phyloP scores from a whole-genome alignment of 331 rosid species.

The Quercus phellos region DNA sequence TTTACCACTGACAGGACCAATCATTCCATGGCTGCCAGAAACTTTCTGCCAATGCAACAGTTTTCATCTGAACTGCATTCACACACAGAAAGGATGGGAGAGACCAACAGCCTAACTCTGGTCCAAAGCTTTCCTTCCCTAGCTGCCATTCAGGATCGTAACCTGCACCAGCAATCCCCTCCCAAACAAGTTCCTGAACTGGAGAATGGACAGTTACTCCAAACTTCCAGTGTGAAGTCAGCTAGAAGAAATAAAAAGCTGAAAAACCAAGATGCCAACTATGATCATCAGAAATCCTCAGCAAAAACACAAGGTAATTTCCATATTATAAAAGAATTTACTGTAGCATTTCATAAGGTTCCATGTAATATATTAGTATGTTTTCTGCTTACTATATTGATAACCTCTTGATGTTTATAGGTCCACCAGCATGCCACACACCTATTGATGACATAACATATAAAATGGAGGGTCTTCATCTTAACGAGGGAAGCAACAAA shows the following conservation, averaged over 20 bases:
- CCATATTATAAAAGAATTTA: neutral
- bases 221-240: neutral
- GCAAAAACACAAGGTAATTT: constrained; percentile 28
- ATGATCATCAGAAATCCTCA: constrained; percentile 15
- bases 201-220: constrained; percentile 20
- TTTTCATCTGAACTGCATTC: constrained; percentile 22
- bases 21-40: constrained; percentile 28
- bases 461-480: constrained; percentile 40
- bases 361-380: neutral
- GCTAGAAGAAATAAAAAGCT: constrained; percentile 11
- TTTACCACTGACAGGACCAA: constrained; percentile 21
- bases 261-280: neutral
- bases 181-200: constrained; percentile 8
- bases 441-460: constrained; percentile 40
- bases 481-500: constrained; percentile 35
- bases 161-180: constrained; percentile 11
- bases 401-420: constrained; percentile 45
- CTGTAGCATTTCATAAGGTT: neutral
- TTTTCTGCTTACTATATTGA: neutral
- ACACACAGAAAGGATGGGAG: constrained; percentile 10
- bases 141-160: constrained; percentile 3
- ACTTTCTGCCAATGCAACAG: constrained; percentile 23
- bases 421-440: constrained; percentile 20
- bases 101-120: neutral
- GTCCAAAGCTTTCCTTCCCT: constrained; percentile 10